Evolutionary conservation across 805 yeast genomes (phyloP), one percentile per base, ranked within the genome.

Genomic region (Candida nitratophila): DNA sequence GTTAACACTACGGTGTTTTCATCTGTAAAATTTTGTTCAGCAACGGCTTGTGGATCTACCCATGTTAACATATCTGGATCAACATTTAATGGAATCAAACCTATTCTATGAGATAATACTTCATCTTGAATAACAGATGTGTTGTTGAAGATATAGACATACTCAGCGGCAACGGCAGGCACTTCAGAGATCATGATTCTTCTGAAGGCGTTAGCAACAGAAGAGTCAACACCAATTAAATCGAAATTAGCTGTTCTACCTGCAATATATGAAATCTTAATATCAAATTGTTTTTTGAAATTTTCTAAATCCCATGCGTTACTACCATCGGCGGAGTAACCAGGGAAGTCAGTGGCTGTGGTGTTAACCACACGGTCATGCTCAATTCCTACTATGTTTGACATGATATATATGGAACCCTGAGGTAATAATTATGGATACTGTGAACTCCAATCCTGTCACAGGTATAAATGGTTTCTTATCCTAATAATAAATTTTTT

Each of bases 101-200:
- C 99, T 50, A 93, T 81, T 70, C 99, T 81, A 61, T 88, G 96
- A 4, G 99, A 91, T 51, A 93, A 75, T 17, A 93, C 96, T 69
- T 93, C 99, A 64, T 93, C 99, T 64, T 90, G 97, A 50, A 93
- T 87, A 40, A 93, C 96, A 1, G 96, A 87, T 1, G 99, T 93
- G 66, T 93, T 93, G 73, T 88, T 91, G 70, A 85, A 85, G 47
- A 93, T 76, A 61, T 83, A 89, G 16, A 93, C 88, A 49, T 86
- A 79, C 65, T 93, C 99, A 20, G 96, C 85, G 15, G 99, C 98
- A 39, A 91, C 95, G 2, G 93, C 77, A 19, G 99, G 99, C 35
- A 93, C 96, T 63, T 93, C 99, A 1, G 97, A 78, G 44, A 93
- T 81, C 98, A 93, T 90, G 55, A 93, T 86, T 59, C 99, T 83